Evolutionary conservation across 805 yeast genomes (phyloP).

Genomic region (Hanseniaspora pseudoguilliermondii): DNA sequence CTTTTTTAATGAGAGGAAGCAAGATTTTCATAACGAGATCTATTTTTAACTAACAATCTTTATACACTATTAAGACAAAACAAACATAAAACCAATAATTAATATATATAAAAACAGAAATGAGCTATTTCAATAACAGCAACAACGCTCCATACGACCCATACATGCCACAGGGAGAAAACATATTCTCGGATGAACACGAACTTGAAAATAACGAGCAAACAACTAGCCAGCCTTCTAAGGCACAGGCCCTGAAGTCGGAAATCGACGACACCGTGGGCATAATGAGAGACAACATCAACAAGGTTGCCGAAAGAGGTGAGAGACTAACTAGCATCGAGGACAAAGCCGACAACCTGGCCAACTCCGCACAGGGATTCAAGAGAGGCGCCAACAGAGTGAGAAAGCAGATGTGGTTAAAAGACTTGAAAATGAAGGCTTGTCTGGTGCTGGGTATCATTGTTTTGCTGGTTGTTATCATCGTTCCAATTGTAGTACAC

Average conservation of each 20-base stretch:
- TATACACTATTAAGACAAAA: no score
- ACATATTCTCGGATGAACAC: slow-evolving; percentile 12
- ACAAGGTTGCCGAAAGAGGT: slow-evolving; percentile 86
- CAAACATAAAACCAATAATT: no score
- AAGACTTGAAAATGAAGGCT: slow-evolving; percentile 90
- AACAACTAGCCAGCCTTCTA: slow-evolving; percentile 27
- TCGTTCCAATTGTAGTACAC: slow-evolving; percentile 89
- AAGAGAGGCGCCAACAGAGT: slow-evolving; percentile 94
- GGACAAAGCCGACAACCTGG: slow-evolving; percentile 84
- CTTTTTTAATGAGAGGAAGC: no score
- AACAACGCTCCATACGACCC: slow-evolving; percentile 71
- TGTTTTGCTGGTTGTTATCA: slow-evolving; percentile 68
- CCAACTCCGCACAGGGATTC: slow-evolving; percentile 85
- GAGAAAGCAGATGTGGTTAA: slow-evolving; percentile 98
- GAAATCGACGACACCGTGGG: slow-evolving; percentile 93
- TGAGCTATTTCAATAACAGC: slow-evolving; percentile 21
- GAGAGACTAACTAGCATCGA: slow-evolving; percentile 85
- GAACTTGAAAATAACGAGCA: slow-evolving; percentile 12
- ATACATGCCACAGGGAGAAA: slow-evolving; percentile 55
- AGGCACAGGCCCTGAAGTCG: slow-evolving; percentile 75
- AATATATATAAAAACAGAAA: not conserved
- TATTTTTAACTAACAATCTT: no score
- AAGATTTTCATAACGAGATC: no score
- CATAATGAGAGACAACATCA: slow-evolving; percentile 92
- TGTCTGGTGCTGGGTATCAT: slow-evolving; percentile 74